Evolutionary conservation across 371 early-diverging fungal species (phyloP).

Genomic region (Gilbertella persicaria): DNA sequence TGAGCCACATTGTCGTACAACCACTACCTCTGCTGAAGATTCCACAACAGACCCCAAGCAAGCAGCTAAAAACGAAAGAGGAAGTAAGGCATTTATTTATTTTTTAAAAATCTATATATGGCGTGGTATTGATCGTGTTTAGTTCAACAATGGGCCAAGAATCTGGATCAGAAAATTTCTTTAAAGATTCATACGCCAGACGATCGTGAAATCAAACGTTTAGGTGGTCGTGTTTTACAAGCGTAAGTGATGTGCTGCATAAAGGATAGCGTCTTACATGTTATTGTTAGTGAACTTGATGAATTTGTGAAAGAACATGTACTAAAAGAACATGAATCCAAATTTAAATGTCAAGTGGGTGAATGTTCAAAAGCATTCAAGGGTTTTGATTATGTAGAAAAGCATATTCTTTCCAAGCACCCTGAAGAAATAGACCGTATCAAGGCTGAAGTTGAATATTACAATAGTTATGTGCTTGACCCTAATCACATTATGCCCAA

Average conservation of each 20-base stretch:
- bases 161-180: conserved; percentile 66
- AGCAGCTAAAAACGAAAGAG: conserved; percentile 23
- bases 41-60: conserved; percentile 24
- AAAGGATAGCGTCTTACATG: not conserved
- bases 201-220: conserved; percentile 65
- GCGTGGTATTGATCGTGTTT: not conserved
- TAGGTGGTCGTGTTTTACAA: conserved; percentile 79
- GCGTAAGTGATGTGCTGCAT: conserved; percentile 43
- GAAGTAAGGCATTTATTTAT: conserved; percentile 12
- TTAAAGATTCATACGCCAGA: conserved; percentile 64
- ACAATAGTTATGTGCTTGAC: conserved; percentile 89
- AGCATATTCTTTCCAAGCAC: conserved; percentile 91
- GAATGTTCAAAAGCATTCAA: conserved; percentile 93
- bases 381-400: conserved; percentile 90
- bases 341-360: conserved; percentile 81
- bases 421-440: conserved; percentile 65
- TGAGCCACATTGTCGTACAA: conserved; percentile 67
- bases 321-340: conserved; percentile 75
- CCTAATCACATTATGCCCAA: conserved; percentile 64
- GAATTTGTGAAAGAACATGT: conserved; percentile 58
- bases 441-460: conserved; percentile 67
- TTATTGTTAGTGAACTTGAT: conserved; percentile 42
- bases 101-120: too few species aligned
- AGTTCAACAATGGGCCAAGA: conserved; percentile 61
- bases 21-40: conserved; percentile 13